Evolutionary conservation across 2,329 filamentous ascomycete species (phyloP).

Genomic region (Cladosporium halotolerans): DNA sequence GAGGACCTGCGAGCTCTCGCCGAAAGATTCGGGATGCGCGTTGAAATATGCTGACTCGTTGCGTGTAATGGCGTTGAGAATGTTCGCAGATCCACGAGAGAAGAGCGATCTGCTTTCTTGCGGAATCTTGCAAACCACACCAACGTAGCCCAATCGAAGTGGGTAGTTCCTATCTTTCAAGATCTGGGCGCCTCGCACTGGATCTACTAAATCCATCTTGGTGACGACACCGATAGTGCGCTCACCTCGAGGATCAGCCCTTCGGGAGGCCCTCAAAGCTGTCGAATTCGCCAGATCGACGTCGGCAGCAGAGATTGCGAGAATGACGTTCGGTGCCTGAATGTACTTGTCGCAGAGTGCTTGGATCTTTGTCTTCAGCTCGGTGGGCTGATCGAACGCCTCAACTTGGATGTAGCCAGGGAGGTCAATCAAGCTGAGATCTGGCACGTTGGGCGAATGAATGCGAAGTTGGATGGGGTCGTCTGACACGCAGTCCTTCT

Average conservation of each 20-base stretch:
- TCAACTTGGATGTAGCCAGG: slow-evolving; percentile 97
- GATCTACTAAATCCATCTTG: slow-evolving; percentile 96
- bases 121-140: slow-evolving; percentile 82
- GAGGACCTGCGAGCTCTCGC: slow-evolving; percentile 61
- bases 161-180: slow-evolving; percentile 89
- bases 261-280: slow-evolving; percentile 77
- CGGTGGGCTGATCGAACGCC: slow-evolving; percentile 79
- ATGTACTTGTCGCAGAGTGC: slow-evolving; percentile 99
- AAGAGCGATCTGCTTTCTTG: slow-evolving; percentile 62
- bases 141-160: slow-evolving; percentile 89
- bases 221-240: slow-evolving; percentile 97
- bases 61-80: slow-evolving; percentile 73
- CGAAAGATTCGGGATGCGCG: slow-evolving; percentile 74
- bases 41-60: slow-evolving; percentile 87
- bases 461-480: slow-evolving; percentile 95
- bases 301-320: slow-evolving; percentile 95
- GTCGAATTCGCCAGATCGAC: slow-evolving; percentile 97
- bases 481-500: slow-evolving; percentile 86
- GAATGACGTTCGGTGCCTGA: slow-evolving; percentile 87
- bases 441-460: slow-evolving; percentile 90
- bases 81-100: slow-evolving; percentile 71
- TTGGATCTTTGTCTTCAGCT: slow-evolving; percentile 91
- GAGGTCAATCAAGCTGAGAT: slow-evolving; percentile 90
- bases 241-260: slow-evolving; percentile 90
- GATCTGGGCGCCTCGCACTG: slow-evolving; percentile 68